Evolutionary conservation across 2,329 filamentous ascomycete species (phyloP), one percentile per base, ranked within the genome.

Genomic region (Leptosphaerulina australis): DNA sequence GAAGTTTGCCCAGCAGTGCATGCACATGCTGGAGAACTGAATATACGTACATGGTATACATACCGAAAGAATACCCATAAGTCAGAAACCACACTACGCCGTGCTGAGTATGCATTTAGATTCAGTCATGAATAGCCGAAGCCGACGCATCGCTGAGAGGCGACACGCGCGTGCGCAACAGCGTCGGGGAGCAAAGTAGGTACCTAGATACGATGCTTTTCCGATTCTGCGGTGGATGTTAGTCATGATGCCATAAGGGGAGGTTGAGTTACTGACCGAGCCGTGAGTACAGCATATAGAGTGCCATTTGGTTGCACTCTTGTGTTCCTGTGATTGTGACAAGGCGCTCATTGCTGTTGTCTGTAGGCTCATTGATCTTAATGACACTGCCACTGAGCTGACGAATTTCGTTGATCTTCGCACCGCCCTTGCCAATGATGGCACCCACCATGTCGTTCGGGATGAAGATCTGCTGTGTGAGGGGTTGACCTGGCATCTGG

Each of bases 401-500:
- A 63, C 94, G 87, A 60, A 99, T 99, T 77, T 99, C 94, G 71
- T 99, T 99, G 81, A 99, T 99, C 83, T 99, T 99, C 47, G 91
- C 90, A 59, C 94, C 94, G 55, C 94, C 94, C 78, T 99, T 99
- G 68, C 94, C 94, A 65, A 99, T 99, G 67, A 99, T 99, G 47
- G 94, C 94, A 57, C 94, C 94, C 44, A 99, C 94, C 94, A 99
- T 97, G 69, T 99, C 94, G 71, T 99, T 99, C 50, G 94, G 94
- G 65, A 99, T 99, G 77, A 89, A 99, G 62, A 99, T 99, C 76
- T 99, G 94, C 76, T 99, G 94, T 3, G 94, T 99, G 68, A 97
- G 81, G 40, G 92, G 91, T 47, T 69, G 87, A 41, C 90, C 90
- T 30, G 88, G 87, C 66, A 92, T 81, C 76, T 59, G 62, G 30